Percentiles rank a stretch among this genome's conserved stretches.
Evolutionary conservation across 148 eudicot genomes (phyloP).

Genomic region (Salicornia ramosissima): DNA sequence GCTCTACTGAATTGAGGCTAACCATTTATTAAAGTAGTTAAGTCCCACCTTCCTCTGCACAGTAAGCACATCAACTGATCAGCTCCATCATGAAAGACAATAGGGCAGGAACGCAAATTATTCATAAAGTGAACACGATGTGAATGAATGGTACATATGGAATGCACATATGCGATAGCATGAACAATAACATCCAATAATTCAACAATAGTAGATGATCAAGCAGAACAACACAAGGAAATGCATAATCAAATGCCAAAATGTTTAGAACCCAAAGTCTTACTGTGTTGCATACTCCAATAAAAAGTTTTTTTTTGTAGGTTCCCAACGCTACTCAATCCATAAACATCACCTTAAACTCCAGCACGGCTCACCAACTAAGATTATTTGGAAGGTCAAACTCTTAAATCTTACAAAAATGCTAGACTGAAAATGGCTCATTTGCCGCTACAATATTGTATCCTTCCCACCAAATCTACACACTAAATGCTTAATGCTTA

Average conservation of each 20-base stretch:
- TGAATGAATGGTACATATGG: background rate
- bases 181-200: background rate
- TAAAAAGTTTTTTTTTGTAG: background rate
- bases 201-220: background rate
- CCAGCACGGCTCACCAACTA: background rate
- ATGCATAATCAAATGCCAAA: slow-evolving; percentile 9
- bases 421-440: background rate
- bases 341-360: background rate
- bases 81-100: background rate
- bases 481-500: too few species aligned
- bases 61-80: background rate
- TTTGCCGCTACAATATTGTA: background rate
- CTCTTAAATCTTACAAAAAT: background rate
- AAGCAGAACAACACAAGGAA: background rate
- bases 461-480: background rate
- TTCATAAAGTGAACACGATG: slow-evolving; percentile 2
- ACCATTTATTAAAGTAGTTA: background rate
- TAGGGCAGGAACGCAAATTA: background rate
- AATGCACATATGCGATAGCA: background rate
- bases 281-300: background rate
- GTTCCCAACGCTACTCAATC: background rate
- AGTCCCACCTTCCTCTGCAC: background rate
- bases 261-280: background rate
- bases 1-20: background rate
- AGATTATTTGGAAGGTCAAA: background rate